phyloP scores from a whole-genome alignment of 75 land plant genomes.

The Adiantum capillusveneris region DNA sequence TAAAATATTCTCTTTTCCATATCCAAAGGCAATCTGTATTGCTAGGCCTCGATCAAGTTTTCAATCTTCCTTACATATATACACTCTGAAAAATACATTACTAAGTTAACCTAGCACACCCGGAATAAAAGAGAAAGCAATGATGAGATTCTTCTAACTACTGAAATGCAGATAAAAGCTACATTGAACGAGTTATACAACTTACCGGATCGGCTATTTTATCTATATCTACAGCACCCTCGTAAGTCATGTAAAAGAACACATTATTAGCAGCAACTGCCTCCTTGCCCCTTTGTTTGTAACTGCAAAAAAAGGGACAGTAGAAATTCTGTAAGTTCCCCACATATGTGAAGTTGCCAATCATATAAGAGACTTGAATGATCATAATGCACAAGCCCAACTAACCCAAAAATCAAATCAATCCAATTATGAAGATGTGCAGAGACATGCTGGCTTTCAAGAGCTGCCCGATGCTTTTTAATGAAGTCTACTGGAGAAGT shows the following conservation, averaged over 20 bases:
- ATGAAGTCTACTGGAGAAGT: constrained; percentile 74
- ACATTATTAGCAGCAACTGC: constrained; percentile 83
- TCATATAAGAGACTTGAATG: too few species aligned
- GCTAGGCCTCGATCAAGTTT: too few species aligned
- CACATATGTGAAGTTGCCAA: too few species aligned
- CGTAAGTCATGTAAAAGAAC: constrained; percentile 96
- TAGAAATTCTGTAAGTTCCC: not conserved
- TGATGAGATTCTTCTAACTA: too few species aligned
- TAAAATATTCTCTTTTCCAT: too few species aligned
- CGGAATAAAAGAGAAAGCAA: too few species aligned
- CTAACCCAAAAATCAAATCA: constrained; percentile 96
- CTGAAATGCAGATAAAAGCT: too few species aligned
- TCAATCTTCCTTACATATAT: too few species aligned
- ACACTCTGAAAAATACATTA: too few species aligned
- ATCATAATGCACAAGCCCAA: not conserved
- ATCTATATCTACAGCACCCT: constrained; percentile 91
- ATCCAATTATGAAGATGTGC: constrained; percentile 95
- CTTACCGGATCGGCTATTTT: constrained; percentile 91
- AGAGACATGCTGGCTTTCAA: constrained; percentile 97
- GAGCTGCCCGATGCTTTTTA: constrained; percentile 91
- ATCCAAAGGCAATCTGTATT: too few species aligned
- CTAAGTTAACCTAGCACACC: too few species aligned
- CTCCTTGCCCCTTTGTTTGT: constrained; percentile 92
- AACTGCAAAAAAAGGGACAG: constrained; percentile 40
- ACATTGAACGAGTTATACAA: too few species aligned